Conservation (phyloP, 1,139 yeast genomes). For the Eremothecium coryli region DNA sequence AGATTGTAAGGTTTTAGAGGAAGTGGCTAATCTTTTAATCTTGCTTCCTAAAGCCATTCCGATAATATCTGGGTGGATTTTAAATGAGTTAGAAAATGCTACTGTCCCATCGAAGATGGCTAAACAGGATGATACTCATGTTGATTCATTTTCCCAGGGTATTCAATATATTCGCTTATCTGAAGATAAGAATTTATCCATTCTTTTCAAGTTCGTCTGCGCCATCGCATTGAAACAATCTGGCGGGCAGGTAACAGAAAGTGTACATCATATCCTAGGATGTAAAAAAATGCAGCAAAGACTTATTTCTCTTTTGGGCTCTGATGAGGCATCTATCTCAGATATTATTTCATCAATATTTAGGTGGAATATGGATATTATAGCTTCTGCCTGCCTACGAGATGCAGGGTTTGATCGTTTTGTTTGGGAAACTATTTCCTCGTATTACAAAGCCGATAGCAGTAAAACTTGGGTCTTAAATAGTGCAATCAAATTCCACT, state of each 20-base stretch:
- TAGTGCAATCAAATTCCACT: conserved; percentile 46
- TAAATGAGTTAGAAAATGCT: too few species aligned
- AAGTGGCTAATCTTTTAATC: too few species aligned
- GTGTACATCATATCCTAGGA: not conserved
- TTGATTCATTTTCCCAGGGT: too few species aligned
- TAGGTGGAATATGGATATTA: conserved; percentile 1
- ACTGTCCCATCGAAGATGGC: too few species aligned
- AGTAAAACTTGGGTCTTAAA: conserved; percentile 12
- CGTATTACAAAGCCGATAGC: not conserved
- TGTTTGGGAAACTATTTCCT: not conserved
- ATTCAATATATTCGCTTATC: too few species aligned
- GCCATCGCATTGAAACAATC: not conserved
- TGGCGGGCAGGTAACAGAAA: not conserved
- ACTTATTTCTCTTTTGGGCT: not conserved
- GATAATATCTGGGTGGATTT: too few species aligned
- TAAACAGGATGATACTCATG: too few species aligned
- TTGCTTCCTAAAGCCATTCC: too few species aligned
- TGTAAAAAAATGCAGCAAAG: not conserved
- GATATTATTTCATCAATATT: not conserved
- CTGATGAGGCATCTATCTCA: not conserved
- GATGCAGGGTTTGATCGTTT: not conserved
- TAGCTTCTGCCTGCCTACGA: not conserved
- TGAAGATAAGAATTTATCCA: too few species aligned
- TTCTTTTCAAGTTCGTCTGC: not conserved
- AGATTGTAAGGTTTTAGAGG: too few species aligned